Conservation (phyloP, 345 rosid genomes). For the Corymbia maculata region DNA sequence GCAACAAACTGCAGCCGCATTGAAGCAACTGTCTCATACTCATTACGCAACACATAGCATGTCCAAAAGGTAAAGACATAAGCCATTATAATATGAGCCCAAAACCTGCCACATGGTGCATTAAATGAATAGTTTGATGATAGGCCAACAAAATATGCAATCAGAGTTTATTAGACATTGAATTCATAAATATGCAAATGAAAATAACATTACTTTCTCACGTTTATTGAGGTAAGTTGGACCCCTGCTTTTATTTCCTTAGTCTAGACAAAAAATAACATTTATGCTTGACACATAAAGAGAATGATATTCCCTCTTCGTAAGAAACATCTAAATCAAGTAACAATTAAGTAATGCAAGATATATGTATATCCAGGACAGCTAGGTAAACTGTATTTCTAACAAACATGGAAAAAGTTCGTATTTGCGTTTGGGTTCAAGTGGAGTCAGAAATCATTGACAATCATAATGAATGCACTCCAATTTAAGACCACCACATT, state of each 20-base stretch:
- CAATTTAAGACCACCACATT: neutral
- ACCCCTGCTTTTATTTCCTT: neutral
- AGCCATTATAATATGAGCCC: constrained; percentile 76
- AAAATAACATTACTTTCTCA: neutral
- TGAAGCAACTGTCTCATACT: constrained; percentile 68
- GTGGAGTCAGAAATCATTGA: neutral
- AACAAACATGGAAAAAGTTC: neutral
- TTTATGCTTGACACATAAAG: neutral
- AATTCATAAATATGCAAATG: neutral
- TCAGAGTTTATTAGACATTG: neutral
- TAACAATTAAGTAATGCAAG: neutral
- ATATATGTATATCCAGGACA: neutral
- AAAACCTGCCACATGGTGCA: constrained; percentile 39
- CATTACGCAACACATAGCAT: constrained; percentile 62
- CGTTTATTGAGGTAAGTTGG: neutral
- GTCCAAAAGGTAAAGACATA: constrained; percentile 91
- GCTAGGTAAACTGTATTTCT: neutral
- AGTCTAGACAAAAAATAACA: neutral
- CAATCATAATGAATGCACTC: neutral
- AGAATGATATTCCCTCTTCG: neutral
- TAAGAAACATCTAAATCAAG: neutral
- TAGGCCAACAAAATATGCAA: neutral
- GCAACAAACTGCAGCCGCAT: constrained; percentile 88
- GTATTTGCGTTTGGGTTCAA: neutral
- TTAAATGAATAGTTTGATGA: neutral